Evolutionary conservation across 768 basidiomycete genomes (phyloP).

Genomic region (Trametes cubensis): DNA sequence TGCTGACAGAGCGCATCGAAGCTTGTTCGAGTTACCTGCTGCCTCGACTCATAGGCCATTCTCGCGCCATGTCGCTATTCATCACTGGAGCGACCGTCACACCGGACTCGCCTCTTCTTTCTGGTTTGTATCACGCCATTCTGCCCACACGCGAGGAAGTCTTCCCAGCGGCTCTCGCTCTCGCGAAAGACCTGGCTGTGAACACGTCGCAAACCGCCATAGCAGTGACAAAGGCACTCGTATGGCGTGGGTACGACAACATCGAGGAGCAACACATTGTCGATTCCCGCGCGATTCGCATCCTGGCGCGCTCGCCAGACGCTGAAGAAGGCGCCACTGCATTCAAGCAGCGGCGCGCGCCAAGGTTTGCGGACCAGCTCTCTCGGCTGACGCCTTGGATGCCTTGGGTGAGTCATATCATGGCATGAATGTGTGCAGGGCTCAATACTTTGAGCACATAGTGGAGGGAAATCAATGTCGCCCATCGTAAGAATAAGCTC

Average conservation of each 20-base stretch:
- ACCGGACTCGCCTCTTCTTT: conserved; percentile 48
- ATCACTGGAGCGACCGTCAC: conserved; percentile 49
- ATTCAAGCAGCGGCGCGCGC: conserved; percentile 50
- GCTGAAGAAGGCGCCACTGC: conserved; percentile 50
- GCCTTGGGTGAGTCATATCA: conserved; percentile 50
- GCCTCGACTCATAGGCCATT: conserved; percentile 56
- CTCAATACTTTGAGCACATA: conserved; percentile 20
- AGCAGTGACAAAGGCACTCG: conserved; percentile 53
- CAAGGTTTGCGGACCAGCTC: conserved; percentile 49
- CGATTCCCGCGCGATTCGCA: conserved; percentile 52
- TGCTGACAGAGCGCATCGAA: background rate
- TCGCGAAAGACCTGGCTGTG: conserved; percentile 53
- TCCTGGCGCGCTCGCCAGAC: conserved; percentile 44
- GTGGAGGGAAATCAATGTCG: conserved; percentile 44
- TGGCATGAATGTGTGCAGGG: background rate
- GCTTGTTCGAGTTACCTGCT: conserved; percentile 52
- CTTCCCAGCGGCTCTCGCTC: conserved; percentile 52
- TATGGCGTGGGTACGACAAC: conserved; percentile 52
- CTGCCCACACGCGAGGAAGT: conserved; percentile 54
- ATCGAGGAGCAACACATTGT: conserved; percentile 57
- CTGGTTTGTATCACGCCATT: conserved; percentile 49
- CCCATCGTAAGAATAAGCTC: conserved; percentile 41
- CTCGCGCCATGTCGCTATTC: conserved; percentile 53
- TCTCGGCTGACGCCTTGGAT: conserved; percentile 41
- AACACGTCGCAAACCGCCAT: conserved; percentile 55